Evolutionary conservation across 331 rosid species (phyloP), one percentile per base, ranked within the genome.

Genomic region (Arachis monticola): DNA sequence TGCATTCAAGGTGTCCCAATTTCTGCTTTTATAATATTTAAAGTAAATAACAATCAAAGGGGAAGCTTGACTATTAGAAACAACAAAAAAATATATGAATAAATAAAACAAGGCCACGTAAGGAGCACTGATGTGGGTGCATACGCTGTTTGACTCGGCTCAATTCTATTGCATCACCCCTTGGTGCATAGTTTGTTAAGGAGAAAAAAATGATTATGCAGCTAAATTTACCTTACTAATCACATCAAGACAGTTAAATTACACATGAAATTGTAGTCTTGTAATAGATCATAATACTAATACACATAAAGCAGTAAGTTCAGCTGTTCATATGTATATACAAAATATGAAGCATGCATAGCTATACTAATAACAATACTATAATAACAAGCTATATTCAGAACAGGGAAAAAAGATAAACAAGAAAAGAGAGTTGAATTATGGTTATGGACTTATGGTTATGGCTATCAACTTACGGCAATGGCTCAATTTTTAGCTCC

Each of bases 401-500:
- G 46, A 67, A 64, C 42, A 56, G 22, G 61, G 42, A 72, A 51
- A 48, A 48, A 17, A 51, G 63, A 83, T 79, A 55, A 62, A 83
- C 85, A 70, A 30, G 11, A 76, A 14, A 13, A 53, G 9, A 7
- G 64, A 40, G 27, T 64, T 42, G 17, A 72, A 42, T 75, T 17
- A 42, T 67, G 57, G 22, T n/a, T 60, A 17, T n/a, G n/a, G n/a
- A n/a, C n/a, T n/a, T n/a, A n/a, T 17, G 22, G 22, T 17, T 17
- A 51, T 51, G 57, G 40, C 4, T 35, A 35, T 35, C 40, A 35
- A 35, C 40, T 35, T 35, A 51, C 11, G 57, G 6, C 52, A 72
- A 69, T 62, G 40, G 55, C 58, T 86, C 81, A 88, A 31, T 82
- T 87, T 27, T 53, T 60, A 65, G 11, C 74, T 67, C 83, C 72